These are phyloP conservation scores for Cyclaneusma minus DNA, from an alignment of 2,329 filamentous ascomycete species.

Conservation along the genomic window DNA sequence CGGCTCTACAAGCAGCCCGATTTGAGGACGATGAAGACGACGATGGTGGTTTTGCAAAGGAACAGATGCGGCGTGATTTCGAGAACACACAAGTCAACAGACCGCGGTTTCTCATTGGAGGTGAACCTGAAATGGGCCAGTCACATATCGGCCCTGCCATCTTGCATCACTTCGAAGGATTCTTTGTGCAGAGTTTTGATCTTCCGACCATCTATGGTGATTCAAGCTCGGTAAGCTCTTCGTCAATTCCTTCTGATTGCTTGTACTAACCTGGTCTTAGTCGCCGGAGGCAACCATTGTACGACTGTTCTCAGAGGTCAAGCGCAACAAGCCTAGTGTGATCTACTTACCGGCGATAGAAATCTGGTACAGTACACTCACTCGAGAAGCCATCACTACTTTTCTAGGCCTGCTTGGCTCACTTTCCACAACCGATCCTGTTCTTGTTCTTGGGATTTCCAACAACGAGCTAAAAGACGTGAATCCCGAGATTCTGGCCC, in stretches of 20 bases:
- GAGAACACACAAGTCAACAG: constrained; percentile 79
- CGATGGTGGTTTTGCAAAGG: constrained; percentile 71
- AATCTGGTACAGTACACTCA: constrained; percentile 56
- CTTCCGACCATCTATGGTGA: constrained; percentile 77
- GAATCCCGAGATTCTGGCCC: constrained; percentile 49
- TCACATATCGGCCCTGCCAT: constrained; percentile 74
- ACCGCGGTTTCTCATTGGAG: constrained; percentile 70
- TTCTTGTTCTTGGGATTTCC: constrained; percentile 74
- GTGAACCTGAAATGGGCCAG: constrained; percentile 84
- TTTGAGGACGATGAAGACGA: constrained; percentile 73
- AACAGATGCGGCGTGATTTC: constrained; percentile 63
- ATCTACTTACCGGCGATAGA: constrained; percentile 89
- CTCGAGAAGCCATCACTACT: constrained; percentile 56
- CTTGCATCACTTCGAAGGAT: constrained; percentile 78
- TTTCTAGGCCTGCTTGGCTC: constrained; percentile 71
- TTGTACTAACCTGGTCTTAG: constrained; percentile 9
- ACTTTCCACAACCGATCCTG: constrained; percentile 77
- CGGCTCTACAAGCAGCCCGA: constrained; percentile 86
- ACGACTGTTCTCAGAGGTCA: constrained; percentile 79
- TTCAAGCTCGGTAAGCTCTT: constrained; percentile 46
- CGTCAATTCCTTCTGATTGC: neutral
- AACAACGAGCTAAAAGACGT: constrained; percentile 52
- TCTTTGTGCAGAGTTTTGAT: constrained; percentile 92
- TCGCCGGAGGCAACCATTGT: constrained; percentile 67
- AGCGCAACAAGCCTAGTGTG: constrained; percentile 86